These are phyloP conservation scores for Vanilla planifolia DNA, from an alignment of 106 monocot genomes.

Conservation along the genomic window DNA sequence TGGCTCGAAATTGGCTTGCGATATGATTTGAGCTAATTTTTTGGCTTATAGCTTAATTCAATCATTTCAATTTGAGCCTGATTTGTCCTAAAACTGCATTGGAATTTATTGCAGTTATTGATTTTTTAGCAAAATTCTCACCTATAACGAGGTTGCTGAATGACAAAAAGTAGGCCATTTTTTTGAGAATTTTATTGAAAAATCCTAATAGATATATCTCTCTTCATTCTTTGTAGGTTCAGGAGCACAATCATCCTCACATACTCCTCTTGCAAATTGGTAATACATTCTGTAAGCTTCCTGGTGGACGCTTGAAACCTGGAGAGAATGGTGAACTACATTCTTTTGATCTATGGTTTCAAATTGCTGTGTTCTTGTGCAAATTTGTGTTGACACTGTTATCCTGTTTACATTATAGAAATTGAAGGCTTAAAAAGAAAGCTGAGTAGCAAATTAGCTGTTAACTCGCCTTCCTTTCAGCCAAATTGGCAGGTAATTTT, in stretches of 20 bases:
- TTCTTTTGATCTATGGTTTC: constrained; percentile 17
- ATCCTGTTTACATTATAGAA: constrained; percentile 36
- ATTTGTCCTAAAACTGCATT: too few species aligned
- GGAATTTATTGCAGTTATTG: too few species aligned
- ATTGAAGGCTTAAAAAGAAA: constrained; percentile 93
- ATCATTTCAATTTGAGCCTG: too few species aligned
- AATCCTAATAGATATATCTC: too few species aligned
- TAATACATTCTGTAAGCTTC: constrained; percentile 98
- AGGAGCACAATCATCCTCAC: constrained; percentile 98
- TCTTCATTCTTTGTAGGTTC: constrained; percentile 48
- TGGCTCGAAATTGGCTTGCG: too few species aligned
- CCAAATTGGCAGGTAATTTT: constrained; percentile 97
- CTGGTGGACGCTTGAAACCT: constrained; percentile 97
- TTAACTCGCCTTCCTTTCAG: constrained; percentile 62
- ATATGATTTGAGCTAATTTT: too few species aligned
- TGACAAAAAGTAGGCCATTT: too few species aligned
- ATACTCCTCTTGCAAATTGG: constrained; percentile 93
- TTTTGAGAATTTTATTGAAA: too few species aligned
- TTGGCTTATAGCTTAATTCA: too few species aligned
- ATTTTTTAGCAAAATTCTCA: too few species aligned
- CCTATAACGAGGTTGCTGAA: too few species aligned
- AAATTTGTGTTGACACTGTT: neutral
- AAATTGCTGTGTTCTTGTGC: neutral
- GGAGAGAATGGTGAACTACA: constrained; percentile 80
- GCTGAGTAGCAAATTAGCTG: constrained; percentile 89